phyloP scores from a whole-genome alignment of 768 basidiomycete genomes.

The Boletus subcaerulescens region DNA sequence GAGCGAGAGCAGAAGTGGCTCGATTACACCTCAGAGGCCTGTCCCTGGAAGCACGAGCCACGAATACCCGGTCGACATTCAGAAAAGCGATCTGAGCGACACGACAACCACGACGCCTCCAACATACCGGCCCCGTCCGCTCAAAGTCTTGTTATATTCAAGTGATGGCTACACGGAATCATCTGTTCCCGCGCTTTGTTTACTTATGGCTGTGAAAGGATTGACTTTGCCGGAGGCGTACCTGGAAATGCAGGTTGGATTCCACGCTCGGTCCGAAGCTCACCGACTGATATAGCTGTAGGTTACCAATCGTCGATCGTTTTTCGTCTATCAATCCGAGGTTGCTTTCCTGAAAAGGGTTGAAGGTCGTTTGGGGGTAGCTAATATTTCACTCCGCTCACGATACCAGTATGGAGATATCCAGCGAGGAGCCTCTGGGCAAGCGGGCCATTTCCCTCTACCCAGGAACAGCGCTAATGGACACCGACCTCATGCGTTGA shows the following conservation, averaged over 20 bases:
- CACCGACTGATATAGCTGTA: slow-evolving; percentile 5
- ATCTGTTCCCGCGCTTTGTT: slow-evolving; percentile 78
- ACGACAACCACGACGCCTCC: slow-evolving; percentile 12
- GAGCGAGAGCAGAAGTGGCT: slow-evolving; percentile 18
- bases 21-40: slow-evolving; percentile 12
- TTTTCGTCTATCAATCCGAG: slow-evolving; percentile 90
- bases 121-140: slow-evolving; percentile 49
- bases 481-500: slow-evolving; percentile 22
- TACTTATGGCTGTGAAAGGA: slow-evolving; percentile 75
- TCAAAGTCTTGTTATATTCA: slow-evolving; percentile 77
- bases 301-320: slow-evolving; percentile 71
- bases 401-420: slow-evolving; percentile 26
- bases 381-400: slow-evolving; percentile 17
- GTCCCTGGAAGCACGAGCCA: not conserved
- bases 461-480: slow-evolving; percentile 13
- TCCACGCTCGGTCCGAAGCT: not conserved
- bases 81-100: slow-evolving; percentile 14
- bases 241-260: slow-evolving; percentile 70
- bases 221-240: slow-evolving; percentile 85
- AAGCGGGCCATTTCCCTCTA: slow-evolving; percentile 7
- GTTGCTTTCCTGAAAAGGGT: slow-evolving; percentile 67
- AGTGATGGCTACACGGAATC: slow-evolving; percentile 94
- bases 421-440: slow-evolving; percentile 15
- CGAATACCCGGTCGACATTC: slow-evolving; percentile 14
- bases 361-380: slow-evolving; percentile 48